Evolutionary conservation across 1,284 basidiomycete species (phyloP).

Genomic region (Sporisorium sorghi): DNA sequence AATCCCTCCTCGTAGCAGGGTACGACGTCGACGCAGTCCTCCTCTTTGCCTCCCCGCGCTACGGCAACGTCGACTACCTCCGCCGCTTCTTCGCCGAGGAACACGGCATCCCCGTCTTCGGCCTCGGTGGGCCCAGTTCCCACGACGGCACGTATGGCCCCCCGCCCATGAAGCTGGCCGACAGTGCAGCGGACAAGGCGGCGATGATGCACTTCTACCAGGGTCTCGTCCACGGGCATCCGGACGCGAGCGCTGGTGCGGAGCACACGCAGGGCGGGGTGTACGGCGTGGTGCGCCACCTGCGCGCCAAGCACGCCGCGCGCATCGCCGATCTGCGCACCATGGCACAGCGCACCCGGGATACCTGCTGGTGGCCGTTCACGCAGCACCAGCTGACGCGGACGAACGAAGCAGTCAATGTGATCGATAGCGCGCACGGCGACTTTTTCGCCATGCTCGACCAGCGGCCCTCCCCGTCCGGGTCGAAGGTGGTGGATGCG

Average conservation of each 20-base stretch:
- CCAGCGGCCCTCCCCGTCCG: slow-evolving; percentile 10
- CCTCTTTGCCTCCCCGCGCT: slow-evolving; percentile 78
- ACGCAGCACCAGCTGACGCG: slow-evolving; percentile 79
- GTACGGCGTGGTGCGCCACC: slow-evolving; percentile 74
- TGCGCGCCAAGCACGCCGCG: slow-evolving; percentile 76
- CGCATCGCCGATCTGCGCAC: slow-evolving; percentile 79
- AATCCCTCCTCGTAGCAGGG: slow-evolving; percentile 87
- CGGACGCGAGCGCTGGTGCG: neutral
- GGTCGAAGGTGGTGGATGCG: neutral
- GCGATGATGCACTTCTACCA: slow-evolving; percentile 80
- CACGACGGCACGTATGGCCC: slow-evolving; percentile 35
- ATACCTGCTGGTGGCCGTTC: slow-evolving; percentile 96
- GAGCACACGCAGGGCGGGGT: slow-evolving; percentile 69
- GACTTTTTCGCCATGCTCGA: slow-evolving; percentile 78
- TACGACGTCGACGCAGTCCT: slow-evolving; percentile 89
- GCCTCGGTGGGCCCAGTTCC: slow-evolving; percentile 49
- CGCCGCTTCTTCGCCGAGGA: slow-evolving; percentile 78
- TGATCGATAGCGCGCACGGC: slow-evolving; percentile 89
- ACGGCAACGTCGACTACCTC: slow-evolving; percentile 83
- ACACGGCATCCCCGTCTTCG: slow-evolving; percentile 73
- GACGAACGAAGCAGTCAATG: slow-evolving; percentile 56
- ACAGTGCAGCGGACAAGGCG: slow-evolving; percentile 73
- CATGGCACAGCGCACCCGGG: slow-evolving; percentile 82
- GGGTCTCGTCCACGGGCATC: slow-evolving; percentile 63
- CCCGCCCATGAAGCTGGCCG: slow-evolving; percentile 70